phyloP scores from a whole-genome alignment of 177 flowering plant species.

The Vitis hybrid region DNA sequence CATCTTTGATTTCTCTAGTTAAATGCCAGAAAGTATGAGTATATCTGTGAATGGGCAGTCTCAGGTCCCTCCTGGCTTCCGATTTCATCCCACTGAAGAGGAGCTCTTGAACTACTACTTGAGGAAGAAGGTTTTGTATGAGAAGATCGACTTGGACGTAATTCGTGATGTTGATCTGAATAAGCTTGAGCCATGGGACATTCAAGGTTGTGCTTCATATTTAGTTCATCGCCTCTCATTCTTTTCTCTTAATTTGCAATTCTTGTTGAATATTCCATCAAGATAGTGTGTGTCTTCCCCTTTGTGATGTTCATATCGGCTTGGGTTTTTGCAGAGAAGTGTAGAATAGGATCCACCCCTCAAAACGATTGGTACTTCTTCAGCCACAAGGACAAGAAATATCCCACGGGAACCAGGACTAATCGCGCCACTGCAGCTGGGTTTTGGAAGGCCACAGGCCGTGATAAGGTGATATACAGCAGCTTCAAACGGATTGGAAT shows the following conservation, averaged over 20 bases:
- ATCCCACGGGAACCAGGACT: conserved; percentile 51
- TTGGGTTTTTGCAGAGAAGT: conserved; percentile 34
- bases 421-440: conserved; percentile 55
- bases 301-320: neutral
- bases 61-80: conserved; percentile 56
- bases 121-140: conserved; percentile 45
- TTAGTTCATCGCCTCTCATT: neutral
- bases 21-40: conserved; percentile 38
- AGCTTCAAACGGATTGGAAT: conserved; percentile 39
- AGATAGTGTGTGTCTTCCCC: no score
- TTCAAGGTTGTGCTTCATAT: conserved; percentile 35
- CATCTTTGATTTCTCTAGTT: neutral
- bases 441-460: conserved; percentile 65
- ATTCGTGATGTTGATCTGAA: conserved; percentile 60
- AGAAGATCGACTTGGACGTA: conserved; percentile 52
- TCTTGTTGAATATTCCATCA: neutral
- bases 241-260: neutral
- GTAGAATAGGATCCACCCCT: conserved; percentile 49
- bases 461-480: conserved; percentile 50
- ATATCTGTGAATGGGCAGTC: conserved; percentile 54
- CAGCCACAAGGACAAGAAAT: conserved; percentile 57
- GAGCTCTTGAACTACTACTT: conserved; percentile 56
- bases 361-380: conserved; percentile 63
- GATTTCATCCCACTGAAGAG: conserved; percentile 63
- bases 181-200: conserved; percentile 64